Base-by-base conservation (phyloP, 2,329 filamentous ascomycete species). In the Penicillium sp. region DNA sequence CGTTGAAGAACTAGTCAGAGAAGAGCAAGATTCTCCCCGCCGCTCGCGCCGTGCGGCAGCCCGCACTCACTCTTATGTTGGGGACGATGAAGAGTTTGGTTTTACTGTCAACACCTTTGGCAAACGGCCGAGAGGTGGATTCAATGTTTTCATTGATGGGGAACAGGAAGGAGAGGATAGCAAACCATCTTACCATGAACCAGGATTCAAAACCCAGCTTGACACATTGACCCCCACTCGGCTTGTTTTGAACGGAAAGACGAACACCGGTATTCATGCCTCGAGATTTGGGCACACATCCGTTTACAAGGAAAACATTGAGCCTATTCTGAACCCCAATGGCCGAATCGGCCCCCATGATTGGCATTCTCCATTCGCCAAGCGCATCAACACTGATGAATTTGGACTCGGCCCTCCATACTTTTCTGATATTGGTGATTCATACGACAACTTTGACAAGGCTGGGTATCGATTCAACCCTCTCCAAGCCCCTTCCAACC, bases 131-230 rank as follows among this genome's bases (percentile, higher is more conserved):
- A 62, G 65, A 22, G 59, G 62, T 45, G 68, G 64, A 5, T 69
- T 78, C 53, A 53, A 66, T 8, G 63, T 79, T 36, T 78, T 75
- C 56, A 67, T 69, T 25, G 77, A 78, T 51, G 61, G 61, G 28
- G 50, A 61, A n/a, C 33, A 45, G 10, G 28, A 14, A 31, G 19
- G 42, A 33, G 28, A 43, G 8, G n/a, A 46, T 43, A 6, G 42
- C 37, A 45, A 60, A 55, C 5, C 37, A 50, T 11, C 12, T 6
- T 43, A 46, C 31, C 61, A 55, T 41, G 53, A 64, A 16, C 58
- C 25, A 17, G 40, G 31, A 4, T 42, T 50, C n/a, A 59, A 49
- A 37, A 17, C 35, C 22, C 30, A 55, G 5, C 47, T 48, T 46
- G 59, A 50, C 22, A 53, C 61, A 14, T 37, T 64, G 49, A 60